Conservation (phyloP, 2,329 filamentous ascomycete genomes). For the Achaetomium macrosporum region DNA sequence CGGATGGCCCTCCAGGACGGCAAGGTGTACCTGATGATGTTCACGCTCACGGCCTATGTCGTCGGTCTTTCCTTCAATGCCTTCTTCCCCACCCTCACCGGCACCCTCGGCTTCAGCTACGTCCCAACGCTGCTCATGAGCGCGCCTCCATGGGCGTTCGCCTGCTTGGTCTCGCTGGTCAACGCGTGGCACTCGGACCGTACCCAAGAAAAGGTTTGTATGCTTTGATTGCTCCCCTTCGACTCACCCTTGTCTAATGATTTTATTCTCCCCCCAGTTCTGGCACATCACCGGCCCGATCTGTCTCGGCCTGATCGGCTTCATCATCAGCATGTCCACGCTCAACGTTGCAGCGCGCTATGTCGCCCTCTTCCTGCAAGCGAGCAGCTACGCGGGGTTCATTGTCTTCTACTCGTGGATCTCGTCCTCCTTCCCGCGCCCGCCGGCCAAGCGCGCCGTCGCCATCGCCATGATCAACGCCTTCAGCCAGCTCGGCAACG, state of each 20-base stretch:
- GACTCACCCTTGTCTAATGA: neutral
- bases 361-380: slow-evolving; percentile 54
- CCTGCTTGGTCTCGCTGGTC: slow-evolving; percentile 50
- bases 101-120: slow-evolving; percentile 47
- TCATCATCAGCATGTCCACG: slow-evolving; percentile 56
- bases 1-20: slow-evolving; percentile 54
- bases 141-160: slow-evolving; percentile 53
- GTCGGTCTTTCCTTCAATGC: slow-evolving; percentile 53
- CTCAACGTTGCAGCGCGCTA: slow-evolving; percentile 52
- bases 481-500: slow-evolving; percentile 52
- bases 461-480: slow-evolving; percentile 57
- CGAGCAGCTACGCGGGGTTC: slow-evolving; percentile 50
- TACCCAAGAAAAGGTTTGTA: slow-evolving; percentile 45
- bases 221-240: neutral
- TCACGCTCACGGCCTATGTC: slow-evolving; percentile 56
- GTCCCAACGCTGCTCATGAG: slow-evolving; percentile 51
- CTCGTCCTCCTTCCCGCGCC: slow-evolving; percentile 50
- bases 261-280: slow-evolving; percentile 37
- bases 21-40: slow-evolving; percentile 60
- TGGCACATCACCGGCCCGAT: slow-evolving; percentile 54
- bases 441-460: slow-evolving; percentile 55
- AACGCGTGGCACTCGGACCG: slow-evolving; percentile 52
- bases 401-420: slow-evolving; percentile 57
- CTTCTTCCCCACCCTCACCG: slow-evolving; percentile 51
- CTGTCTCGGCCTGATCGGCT: slow-evolving; percentile 47